Percentiles rank a stretch among this genome's conserved stretches.
These are phyloP conservation scores for Seiridium cupressi DNA, from an alignment of 2,329 filamentous ascomycete genomes.

Conservation along the genomic window DNA sequence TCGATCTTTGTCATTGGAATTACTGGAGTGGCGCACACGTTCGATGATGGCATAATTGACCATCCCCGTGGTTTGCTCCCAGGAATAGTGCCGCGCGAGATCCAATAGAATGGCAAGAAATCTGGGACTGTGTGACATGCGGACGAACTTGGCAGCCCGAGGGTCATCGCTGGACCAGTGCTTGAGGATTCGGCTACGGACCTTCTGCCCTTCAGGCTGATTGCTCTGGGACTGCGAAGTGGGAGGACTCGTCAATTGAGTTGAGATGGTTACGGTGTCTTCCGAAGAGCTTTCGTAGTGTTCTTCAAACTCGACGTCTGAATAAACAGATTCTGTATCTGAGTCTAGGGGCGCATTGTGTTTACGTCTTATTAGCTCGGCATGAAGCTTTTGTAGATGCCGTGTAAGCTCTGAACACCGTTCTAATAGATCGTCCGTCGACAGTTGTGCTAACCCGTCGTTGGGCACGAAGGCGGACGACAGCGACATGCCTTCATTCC, in stretches of 20 bases:
- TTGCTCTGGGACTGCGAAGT: background rate
- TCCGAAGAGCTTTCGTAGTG: background rate
- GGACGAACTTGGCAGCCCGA: background rate
- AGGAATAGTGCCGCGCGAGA: conserved; percentile 1
- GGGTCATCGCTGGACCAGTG: background rate
- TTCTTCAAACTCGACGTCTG: conserved; percentile 2
- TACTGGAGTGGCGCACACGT: background rate
- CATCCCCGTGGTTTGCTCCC: background rate
- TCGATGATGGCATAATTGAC: conserved; percentile 4
- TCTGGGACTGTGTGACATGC: background rate
- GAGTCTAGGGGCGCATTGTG: background rate
- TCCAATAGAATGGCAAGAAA: background rate
- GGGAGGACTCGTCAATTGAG: background rate
- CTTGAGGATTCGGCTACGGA: background rate
- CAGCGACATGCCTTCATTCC: background rate
- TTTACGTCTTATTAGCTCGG: background rate
- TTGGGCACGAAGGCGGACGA: background rate
- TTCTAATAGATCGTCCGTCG: background rate
- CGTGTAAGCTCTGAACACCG: background rate
- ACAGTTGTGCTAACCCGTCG: background rate
- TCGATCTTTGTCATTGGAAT: background rate
- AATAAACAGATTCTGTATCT: background rate
- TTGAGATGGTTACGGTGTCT: background rate
- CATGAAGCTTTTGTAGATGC: conserved; percentile 1
- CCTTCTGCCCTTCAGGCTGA: background rate